Evolutionary conservation across 2,329 filamentous ascomycete species (phyloP).

Genomic region (Colletotrichum siamense): DNA sequence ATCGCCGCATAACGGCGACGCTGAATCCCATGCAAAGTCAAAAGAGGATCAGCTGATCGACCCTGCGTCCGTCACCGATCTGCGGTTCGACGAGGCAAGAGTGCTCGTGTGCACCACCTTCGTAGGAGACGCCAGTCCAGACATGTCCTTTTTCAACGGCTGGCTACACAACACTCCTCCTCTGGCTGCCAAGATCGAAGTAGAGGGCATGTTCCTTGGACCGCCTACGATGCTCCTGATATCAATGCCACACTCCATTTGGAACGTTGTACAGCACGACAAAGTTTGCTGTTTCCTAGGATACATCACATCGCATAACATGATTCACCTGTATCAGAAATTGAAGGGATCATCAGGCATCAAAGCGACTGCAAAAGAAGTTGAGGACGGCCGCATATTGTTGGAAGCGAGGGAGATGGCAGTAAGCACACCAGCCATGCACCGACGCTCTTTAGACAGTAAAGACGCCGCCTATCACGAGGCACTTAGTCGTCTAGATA

Average conservation of each 20-base stretch:
- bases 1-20: slow-evolving; percentile 29
- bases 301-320: slow-evolving; percentile 70
- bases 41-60: slow-evolving; percentile 50
- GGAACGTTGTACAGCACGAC: slow-evolving; percentile 69
- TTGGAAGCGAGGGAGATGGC: slow-evolving; percentile 57
- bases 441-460: slow-evolving; percentile 15
- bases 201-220: slow-evolving; percentile 72
- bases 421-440: slow-evolving; percentile 37
- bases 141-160: slow-evolving; percentile 70
- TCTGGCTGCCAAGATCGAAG: slow-evolving; percentile 62
- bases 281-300: slow-evolving; percentile 71
- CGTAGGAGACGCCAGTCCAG: slow-evolving; percentile 67
- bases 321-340: slow-evolving; percentile 67
- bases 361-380: slow-evolving; percentile 54
- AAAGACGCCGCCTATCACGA: slow-evolving; percentile 19
- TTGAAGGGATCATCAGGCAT: slow-evolving; percentile 55
- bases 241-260: slow-evolving; percentile 68
- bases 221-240: slow-evolving; percentile 71
- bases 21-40: slow-evolving; percentile 22
- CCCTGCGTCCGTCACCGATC: slow-evolving; percentile 54
- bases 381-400: slow-evolving; percentile 63
- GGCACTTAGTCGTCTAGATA: slow-evolving; percentile 4
- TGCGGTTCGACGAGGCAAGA: slow-evolving; percentile 66
- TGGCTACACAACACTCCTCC: slow-evolving; percentile 68
- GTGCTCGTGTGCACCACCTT: slow-evolving; percentile 73